Evolutionary conservation across 2,329 filamentous ascomycete species (phyloP).

Genomic region (Grosmannia huntii): DNA sequence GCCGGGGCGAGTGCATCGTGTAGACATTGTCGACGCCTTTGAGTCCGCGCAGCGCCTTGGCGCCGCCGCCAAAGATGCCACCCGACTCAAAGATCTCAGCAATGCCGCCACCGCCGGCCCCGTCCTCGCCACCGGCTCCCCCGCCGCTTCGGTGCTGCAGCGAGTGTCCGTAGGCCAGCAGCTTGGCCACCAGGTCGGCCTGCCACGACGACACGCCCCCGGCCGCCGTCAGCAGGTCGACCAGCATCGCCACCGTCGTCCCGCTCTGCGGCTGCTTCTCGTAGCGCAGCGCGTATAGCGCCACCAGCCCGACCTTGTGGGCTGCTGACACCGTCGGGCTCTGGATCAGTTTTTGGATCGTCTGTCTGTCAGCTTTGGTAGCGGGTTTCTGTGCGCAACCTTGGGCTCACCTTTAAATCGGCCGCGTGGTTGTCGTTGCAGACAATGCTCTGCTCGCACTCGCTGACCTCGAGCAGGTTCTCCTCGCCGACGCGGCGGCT

Average conservation of each 20-base stretch:
- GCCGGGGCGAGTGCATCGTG: constrained; percentile 83
- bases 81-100: constrained; percentile 85
- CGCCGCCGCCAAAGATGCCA: constrained; percentile 68
- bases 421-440: constrained; percentile 91
- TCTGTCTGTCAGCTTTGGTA: constrained; percentile 30
- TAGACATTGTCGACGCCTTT: constrained; percentile 99
- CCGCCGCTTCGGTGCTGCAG: constrained; percentile 68
- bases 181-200: constrained; percentile 67
- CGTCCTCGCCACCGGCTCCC: constrained; percentile 51
- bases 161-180: constrained; percentile 77
- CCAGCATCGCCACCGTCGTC: constrained; percentile 70
- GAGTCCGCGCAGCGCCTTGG: constrained; percentile 81
- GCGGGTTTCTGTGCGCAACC: background rate
- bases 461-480: constrained; percentile 86
- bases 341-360: constrained; percentile 75
- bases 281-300: constrained; percentile 90
- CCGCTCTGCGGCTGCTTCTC: constrained; percentile 73
- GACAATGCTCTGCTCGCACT: constrained; percentile 90
- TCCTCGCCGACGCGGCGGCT: constrained; percentile 79
- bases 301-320: constrained; percentile 80
- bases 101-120: constrained; percentile 63
- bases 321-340: constrained; percentile 62
- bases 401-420: constrained; percentile 64
- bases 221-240: constrained; percentile 74
- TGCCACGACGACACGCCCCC: constrained; percentile 66